A percentile compares a stretch with the other conserved stretches of the same genome.
phyloP scores from a whole-genome alignment of 139 green algal species.

The Picocystis salinarum region DNA sequence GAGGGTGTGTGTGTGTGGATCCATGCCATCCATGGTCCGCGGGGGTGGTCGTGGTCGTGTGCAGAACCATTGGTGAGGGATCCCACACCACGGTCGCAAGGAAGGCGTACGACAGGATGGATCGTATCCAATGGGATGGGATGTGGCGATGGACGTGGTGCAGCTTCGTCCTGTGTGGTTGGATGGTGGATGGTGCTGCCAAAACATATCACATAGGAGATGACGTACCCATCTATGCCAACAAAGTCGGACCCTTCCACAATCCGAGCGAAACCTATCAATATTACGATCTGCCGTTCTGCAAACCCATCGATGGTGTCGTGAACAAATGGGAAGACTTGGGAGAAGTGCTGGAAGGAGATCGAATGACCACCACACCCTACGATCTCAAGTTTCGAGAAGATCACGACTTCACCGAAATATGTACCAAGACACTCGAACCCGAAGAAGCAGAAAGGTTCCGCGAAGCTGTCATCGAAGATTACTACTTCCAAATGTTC shows the following conservation, averaged over 20 bases:
- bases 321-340: slow-evolving; percentile 3
- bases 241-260: slow-evolving; percentile 53
- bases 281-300: slow-evolving; percentile 10
- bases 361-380: neutral
- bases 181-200: slow-evolving; percentile 6
- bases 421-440: slow-evolving; percentile 4
- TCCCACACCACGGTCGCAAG: too few relatives aligned
- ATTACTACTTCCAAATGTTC: slow-evolving; percentile 10
- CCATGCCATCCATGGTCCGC: too few relatives aligned
- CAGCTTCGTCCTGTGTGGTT: too few relatives aligned
- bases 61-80: too few relatives aligned
- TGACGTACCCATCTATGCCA: slow-evolving; percentile 12
- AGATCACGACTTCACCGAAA: slow-evolving; percentile 1
- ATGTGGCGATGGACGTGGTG: too few relatives aligned
- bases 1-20: too few relatives aligned
- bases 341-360: slow-evolving; percentile 4
- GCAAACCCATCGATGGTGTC: slow-evolving; percentile 3
- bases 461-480: slow-evolving; percentile 3
- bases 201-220: slow-evolving; percentile 22
- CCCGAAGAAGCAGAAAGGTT: slow-evolving; percentile 1
- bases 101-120: too few relatives aligned
- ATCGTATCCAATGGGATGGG: too few relatives aligned
- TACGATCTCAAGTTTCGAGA: slow-evolving; percentile 4
- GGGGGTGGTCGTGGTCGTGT: too few relatives aligned
- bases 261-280: slow-evolving; percentile 22